Conservation (phyloP, 2,329 filamentous ascomycete species). For the Hymenoscyphus occultus region DNA sequence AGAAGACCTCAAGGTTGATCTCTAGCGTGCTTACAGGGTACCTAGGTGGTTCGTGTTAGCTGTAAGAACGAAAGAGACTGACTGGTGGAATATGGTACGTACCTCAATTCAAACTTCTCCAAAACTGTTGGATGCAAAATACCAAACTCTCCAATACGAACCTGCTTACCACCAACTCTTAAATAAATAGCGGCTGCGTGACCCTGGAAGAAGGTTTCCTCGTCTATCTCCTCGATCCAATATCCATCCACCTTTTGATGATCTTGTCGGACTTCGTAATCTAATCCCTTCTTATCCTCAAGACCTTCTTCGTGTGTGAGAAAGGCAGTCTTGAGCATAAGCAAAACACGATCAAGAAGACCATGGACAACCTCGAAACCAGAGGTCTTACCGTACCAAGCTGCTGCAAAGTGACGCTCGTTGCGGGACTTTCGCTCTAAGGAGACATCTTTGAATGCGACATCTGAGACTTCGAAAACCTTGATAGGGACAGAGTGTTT, state of each 20-base stretch:
- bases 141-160: conserved; percentile 83
- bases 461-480: conserved; percentile 88
- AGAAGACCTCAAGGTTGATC: conserved; percentile 90
- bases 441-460: conserved; percentile 82
- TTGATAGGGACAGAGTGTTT: conserved; percentile 83
- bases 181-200: conserved; percentile 84
- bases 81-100: conserved; percentile 33
- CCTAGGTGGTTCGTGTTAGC: conserved; percentile 41
- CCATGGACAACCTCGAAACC: conserved; percentile 97
- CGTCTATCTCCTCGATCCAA: conserved; percentile 91
- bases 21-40: conserved; percentile 93
- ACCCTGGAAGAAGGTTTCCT: conserved; percentile 87
- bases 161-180: conserved; percentile 68
- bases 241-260: conserved; percentile 68
- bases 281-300: conserved; percentile 43
- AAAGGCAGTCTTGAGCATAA: conserved; percentile 86
- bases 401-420: conserved; percentile 92
- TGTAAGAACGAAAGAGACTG: too few relatives aligned
- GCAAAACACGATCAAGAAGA: conserved; percentile 83
- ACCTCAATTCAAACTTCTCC: conserved; percentile 89
- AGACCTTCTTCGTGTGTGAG: conserved; percentile 71
- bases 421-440: conserved; percentile 86
- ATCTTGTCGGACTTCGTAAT: conserved; percentile 53
- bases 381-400: conserved; percentile 89
- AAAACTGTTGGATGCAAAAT: conserved; percentile 91